Conservation (phyloP, 345 rosid genomes). For the Excoecaria cochinchinensis region DNA sequence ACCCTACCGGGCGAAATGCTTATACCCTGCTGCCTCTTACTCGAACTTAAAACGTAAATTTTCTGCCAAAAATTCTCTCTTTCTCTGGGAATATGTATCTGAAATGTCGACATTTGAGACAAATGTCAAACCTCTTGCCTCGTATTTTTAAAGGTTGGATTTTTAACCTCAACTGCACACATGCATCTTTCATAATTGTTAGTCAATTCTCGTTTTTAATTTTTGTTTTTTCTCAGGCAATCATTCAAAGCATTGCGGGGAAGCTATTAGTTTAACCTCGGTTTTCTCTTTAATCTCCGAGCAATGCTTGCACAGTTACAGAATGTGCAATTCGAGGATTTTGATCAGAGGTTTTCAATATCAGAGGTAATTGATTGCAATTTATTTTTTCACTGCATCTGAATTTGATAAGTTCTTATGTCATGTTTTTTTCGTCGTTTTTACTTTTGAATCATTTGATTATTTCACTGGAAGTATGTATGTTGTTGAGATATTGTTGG, state of each 20-base stretch:
- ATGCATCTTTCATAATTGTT: not conserved
- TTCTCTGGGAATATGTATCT: constrained; percentile 33
- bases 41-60: not conserved
- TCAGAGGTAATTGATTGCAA: constrained; percentile 32
- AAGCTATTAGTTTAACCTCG: constrained; percentile 13
- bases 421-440: not conserved
- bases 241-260: constrained; percentile 15
- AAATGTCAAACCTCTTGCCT: constrained; percentile 40
- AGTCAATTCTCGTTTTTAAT: not conserved
- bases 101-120: constrained; percentile 36
- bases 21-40: not conserved
- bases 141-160: constrained; percentile 46
- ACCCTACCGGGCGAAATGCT: constrained; percentile 7
- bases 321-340: constrained; percentile 8
- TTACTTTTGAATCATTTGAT: not conserved
- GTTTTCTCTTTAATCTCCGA: constrained; percentile 29
- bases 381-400: not conserved
- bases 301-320: constrained; percentile 7
- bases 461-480: not conserved
- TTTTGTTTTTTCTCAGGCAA: constrained; percentile 31
- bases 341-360: constrained; percentile 24
- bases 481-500: not conserved
- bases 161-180: not conserved
- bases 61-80: not conserved
- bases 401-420: not conserved